These are phyloP conservation scores for Ceratocystis smalleyi DNA, from an alignment of 2,329 filamentous ascomycete species.

Conservation along the genomic window DNA sequence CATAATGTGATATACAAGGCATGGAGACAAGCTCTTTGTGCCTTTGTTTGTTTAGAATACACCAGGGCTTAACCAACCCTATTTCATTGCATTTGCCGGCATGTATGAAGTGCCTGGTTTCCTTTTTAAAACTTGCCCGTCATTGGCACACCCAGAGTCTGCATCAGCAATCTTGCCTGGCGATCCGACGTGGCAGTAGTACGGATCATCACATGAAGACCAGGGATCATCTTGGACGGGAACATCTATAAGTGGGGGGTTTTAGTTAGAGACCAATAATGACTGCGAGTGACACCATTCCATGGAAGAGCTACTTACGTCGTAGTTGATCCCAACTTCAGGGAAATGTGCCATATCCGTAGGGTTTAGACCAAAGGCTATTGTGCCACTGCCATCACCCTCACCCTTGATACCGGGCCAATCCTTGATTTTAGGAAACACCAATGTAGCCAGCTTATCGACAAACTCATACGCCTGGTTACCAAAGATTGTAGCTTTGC, in stretches of 20 bases:
- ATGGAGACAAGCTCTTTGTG: neutral
- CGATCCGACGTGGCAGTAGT: conserved; percentile 74
- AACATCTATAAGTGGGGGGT: conserved; percentile 33
- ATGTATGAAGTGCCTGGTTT: neutral
- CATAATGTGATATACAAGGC: conserved; percentile 16
- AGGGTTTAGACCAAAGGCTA: conserved; percentile 63
- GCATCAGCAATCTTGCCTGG: conserved; percentile 61
- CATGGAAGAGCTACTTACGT: conserved; percentile 45
- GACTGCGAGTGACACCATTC: neutral
- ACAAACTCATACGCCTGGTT: conserved; percentile 81
- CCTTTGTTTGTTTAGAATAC: neutral
- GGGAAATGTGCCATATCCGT: conserved; percentile 74
- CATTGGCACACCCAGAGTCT: conserved; percentile 44
- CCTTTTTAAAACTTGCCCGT: conserved; percentile 16
- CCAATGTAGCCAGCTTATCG: conserved; percentile 75
- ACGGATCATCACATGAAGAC: conserved; percentile 67
- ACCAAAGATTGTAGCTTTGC: conserved; percentile 62
- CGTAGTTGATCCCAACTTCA: conserved; percentile 87
- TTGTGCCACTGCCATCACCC: conserved; percentile 78
- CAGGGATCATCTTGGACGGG: conserved; percentile 59
- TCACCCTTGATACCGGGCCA: conserved; percentile 54
- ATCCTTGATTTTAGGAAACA: conserved; percentile 91
- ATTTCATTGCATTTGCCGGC: neutral
- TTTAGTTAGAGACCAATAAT: conserved; percentile 14
- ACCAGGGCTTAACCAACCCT: neutral